Conservation (phyloP, 352 stramenopile species). For the Pythium aquatile region DNA sequence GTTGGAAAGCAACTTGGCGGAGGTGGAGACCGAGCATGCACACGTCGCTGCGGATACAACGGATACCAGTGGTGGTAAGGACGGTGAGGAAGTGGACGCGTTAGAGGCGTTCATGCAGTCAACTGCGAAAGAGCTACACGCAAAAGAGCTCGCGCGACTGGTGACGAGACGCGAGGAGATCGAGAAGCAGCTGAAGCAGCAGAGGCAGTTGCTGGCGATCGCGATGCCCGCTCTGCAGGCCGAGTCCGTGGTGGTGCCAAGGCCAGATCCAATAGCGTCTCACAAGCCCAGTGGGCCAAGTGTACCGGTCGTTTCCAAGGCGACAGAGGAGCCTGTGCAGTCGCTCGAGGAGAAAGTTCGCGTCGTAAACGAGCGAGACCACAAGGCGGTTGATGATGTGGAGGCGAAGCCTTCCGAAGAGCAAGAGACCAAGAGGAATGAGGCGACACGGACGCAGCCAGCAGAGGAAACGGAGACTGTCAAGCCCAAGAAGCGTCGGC, state of each 20-base stretch:
- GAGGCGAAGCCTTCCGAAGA: not conserved
- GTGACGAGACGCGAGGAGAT: constrained; percentile 28
- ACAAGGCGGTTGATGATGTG: not conserved
- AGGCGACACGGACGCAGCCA: not conserved
- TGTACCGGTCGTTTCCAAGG: too few relatives aligned
- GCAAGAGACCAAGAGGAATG: not conserved
- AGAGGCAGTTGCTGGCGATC: constrained; percentile 48
- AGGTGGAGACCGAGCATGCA: constrained; percentile 30
- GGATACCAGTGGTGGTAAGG: constrained; percentile 24
- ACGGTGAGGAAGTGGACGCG: constrained; percentile 34
- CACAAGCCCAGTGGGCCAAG: not conserved
- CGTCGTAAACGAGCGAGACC: not conserved
- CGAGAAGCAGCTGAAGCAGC: constrained; percentile 41
- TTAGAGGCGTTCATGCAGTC: constrained; percentile 70
- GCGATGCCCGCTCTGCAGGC: constrained; percentile 47
- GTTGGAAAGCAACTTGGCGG: constrained; percentile 37
- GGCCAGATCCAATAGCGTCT: not conserved
- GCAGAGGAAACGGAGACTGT: not conserved
- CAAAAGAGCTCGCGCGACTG: constrained; percentile 32
- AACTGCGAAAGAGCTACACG: constrained; percentile 49
- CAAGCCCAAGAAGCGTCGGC: constrained; percentile 37
- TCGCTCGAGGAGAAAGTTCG: not conserved
- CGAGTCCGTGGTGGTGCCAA: not conserved
- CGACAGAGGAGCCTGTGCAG: not conserved
- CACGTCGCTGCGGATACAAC: constrained; percentile 14